phyloP scores from a whole-genome alignment of 345 rosid genomes.

The Crucihimalaya himalaica region DNA sequence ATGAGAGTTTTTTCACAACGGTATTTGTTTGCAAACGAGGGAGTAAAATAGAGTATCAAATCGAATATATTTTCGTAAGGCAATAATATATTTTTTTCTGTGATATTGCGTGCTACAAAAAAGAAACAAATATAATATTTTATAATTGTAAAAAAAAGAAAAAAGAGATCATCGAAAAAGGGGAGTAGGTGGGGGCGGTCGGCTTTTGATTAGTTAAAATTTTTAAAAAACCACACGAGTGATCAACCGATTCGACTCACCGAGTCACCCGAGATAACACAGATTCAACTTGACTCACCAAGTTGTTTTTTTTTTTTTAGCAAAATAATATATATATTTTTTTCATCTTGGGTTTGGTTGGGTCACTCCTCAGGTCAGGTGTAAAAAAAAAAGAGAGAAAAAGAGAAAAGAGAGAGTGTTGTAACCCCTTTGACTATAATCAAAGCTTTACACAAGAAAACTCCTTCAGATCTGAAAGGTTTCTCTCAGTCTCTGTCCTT shows the following conservation, averaged over 20 bases:
- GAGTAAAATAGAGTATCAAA: neutral
- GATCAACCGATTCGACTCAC: conserved; percentile 37
- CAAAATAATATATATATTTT: neutral
- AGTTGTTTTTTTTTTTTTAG: conserved; percentile 10
- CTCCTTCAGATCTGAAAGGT: conserved; percentile 42
- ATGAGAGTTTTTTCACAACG: neutral
- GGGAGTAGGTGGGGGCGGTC: conserved; percentile 38
- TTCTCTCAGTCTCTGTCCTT: conserved; percentile 33
- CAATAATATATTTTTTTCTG: neutral
- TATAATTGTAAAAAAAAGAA: neutral
- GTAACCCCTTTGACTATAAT: conserved; percentile 38
- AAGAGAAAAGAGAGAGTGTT: conserved; percentile 5
- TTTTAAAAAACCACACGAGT: conserved; percentile 32
- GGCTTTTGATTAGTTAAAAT: conserved; percentile 35
- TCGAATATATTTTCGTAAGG: neutral
- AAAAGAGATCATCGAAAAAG: conserved; percentile 30
- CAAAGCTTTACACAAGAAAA: conserved; percentile 19
- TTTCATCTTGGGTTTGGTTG: conserved; percentile 30
- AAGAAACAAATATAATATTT: neutral
- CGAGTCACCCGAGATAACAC: conserved; percentile 14
- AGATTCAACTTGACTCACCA: conserved; percentile 28
- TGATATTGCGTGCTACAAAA: neutral
- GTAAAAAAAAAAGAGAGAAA: conserved; percentile 10
- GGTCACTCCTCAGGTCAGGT: conserved; percentile 41
- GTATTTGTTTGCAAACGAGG: neutral